Evolutionary conservation across 805 yeast genomes (phyloP).

Genomic region (Lipomyces sp.): DNA sequence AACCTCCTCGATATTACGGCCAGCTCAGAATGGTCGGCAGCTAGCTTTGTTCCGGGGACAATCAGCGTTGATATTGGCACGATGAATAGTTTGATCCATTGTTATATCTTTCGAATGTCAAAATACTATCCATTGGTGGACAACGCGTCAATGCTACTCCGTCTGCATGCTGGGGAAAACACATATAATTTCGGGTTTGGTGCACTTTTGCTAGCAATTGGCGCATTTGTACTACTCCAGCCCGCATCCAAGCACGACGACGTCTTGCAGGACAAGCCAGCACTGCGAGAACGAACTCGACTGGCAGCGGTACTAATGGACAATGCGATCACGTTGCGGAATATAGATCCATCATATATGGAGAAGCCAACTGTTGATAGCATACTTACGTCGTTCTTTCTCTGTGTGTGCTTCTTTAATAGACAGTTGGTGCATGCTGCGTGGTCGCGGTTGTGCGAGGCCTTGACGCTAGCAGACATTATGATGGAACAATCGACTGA

Average conservation of each 20-base stretch:
- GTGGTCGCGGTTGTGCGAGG: constrained; percentile 23
- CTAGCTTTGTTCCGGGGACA: background rate
- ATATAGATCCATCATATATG: background rate
- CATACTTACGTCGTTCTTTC: background rate
- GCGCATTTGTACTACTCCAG: background rate
- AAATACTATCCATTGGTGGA: background rate
- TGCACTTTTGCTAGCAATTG: background rate
- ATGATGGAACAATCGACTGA: background rate
- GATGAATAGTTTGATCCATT: background rate
- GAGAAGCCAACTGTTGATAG: background rate
- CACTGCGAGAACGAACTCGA: background rate
- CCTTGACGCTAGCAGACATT: constrained; percentile 20
- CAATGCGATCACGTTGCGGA: background rate
- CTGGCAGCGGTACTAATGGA: background rate
- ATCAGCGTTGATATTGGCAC: background rate
- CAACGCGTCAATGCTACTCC: background rate
- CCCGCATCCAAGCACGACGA: background rate
- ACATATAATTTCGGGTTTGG: background rate
- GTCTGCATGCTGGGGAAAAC: background rate
- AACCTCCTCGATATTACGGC: background rate
- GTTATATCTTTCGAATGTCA: background rate
- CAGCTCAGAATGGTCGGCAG: background rate
- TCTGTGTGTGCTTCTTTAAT: background rate
- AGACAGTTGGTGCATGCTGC: background rate
- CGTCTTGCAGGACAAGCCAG: background rate